A percentile compares a stretch with the other conserved stretches of the same genome.
Conservation (phyloP, 2,329 filamentous ascomycete species). For the Mycosphaerella arachidis region DNA sequence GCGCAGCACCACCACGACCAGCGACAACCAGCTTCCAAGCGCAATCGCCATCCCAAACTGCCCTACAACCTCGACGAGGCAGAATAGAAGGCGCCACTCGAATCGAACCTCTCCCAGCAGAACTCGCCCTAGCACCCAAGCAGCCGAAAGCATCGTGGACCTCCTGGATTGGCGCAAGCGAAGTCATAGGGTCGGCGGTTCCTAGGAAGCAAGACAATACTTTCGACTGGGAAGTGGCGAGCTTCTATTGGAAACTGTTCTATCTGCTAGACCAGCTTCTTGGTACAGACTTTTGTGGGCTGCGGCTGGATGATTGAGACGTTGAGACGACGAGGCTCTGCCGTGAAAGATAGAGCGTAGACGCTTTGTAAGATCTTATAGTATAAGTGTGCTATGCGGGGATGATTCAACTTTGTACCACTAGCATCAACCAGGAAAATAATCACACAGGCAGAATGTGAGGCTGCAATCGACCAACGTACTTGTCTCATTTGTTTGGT, state of each 20-base stretch:
- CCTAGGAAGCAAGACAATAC: conserved; percentile 67
- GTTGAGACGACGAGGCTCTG: neutral
- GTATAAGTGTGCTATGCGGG: neutral
- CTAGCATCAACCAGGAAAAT: too few species aligned
- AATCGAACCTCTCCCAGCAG: conserved; percentile 40
- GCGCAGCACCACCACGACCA: neutral
- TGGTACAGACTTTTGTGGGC: conserved; percentile 59
- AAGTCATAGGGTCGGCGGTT: conserved; percentile 70
- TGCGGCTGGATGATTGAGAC: conserved; percentile 44
- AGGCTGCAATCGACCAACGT: too few species aligned
- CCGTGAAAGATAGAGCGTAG: neutral
- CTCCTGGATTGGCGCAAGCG: conserved; percentile 40
- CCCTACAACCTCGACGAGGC: conserved; percentile 22
- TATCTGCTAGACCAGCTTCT: conserved; percentile 52
- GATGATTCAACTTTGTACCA: neutral
- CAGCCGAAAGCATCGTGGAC: conserved; percentile 33
- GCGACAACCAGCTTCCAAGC: conserved; percentile 7
- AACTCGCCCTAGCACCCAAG: conserved; percentile 47
- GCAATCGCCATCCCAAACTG: neutral
- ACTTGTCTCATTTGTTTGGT: too few species aligned
- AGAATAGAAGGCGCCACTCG: conserved; percentile 37
- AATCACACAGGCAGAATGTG: too few species aligned
- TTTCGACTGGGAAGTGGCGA: conserved; percentile 68
- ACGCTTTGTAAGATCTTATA: neutral
- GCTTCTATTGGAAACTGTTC: conserved; percentile 58